Base-by-base conservation (phyloP, 169 alveolate genomes). In the Babesia gibsoni region DNA sequence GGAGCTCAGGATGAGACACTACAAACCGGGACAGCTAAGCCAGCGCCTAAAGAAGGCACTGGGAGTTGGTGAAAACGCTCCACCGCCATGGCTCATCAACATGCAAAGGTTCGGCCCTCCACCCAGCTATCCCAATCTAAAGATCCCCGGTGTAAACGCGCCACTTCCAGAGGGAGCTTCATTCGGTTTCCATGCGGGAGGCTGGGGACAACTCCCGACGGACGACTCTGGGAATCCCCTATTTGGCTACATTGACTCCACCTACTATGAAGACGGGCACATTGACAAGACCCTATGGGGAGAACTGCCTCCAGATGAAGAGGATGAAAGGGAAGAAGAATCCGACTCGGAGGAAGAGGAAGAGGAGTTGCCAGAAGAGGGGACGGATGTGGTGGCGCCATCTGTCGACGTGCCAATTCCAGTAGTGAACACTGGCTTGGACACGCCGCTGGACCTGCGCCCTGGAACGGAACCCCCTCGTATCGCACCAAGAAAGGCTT, bases 51-150 rank as follows among this genome's bases (percentile, higher is more conserved):
- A 96, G 79, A 88, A 90, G 46, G 99, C 99, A 1, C 75, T 96
- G 46, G 99, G 99, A 18, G 95, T 97, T 67, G 96, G 96, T 42
- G 97, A 94, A 23, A 91, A 92, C 56, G 90, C 98, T 35, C 99
- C 98, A 4, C 90, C 96, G 3, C 99, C 99, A 42, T 98, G 99
- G 99, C 84, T 98, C 20, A 80, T 91, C 65, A 98, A 95, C 84
- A 98, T 98, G 99, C 98, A 96, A 86, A 92, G 98, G 74, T 90
- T 93, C 86, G 99, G 99, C 5, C 98, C 98, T 32, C 99, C 99
- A 14, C 99, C 99, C 10, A 92, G 98, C 32, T 98, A 96, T 84
- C 99, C 99, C 16, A 93, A 94, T 69, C 84, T 98, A 57, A 93
- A 94, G 74, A 93, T 98, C 42, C 98, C 99, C 23, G 99, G 99